These are phyloP conservation scores for Acanthamoeba triangularis DNA, from an alignment of 208 protist genomes.

Conservation along the genomic window DNA sequence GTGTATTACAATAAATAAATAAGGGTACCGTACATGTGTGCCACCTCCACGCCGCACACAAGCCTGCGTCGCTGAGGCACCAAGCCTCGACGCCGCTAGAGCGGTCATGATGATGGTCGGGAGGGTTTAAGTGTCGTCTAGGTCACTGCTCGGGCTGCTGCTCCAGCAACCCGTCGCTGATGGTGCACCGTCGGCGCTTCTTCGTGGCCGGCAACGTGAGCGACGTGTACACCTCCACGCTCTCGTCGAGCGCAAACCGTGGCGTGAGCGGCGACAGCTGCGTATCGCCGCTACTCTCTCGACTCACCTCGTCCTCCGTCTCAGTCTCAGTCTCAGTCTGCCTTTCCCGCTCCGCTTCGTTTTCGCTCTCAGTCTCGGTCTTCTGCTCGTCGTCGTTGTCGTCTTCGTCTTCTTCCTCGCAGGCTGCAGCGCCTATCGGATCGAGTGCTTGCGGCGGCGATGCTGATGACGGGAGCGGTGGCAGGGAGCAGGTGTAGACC, in stretches of 20 bases:
- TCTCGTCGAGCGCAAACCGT: not conserved
- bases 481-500: conserved; percentile 6
- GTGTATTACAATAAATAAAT: too few species aligned
- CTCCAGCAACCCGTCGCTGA: not conserved
- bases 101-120: not conserved
- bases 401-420: too few species aligned
- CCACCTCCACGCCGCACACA: not conserved
- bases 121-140: not conserved
- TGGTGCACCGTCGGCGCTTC: not conserved
- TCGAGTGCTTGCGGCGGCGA: not conserved
- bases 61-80: not conserved
- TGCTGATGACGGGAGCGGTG: not conserved
- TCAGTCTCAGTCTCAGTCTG: not conserved
- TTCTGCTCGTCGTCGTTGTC: too few species aligned
- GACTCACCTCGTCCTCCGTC: not conserved
- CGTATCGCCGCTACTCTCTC: too few species aligned
- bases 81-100: not conserved
- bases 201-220: not conserved
- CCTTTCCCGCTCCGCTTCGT: not conserved
- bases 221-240: conserved; percentile 28
- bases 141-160: not conserved
- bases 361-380: not conserved
- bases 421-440: not conserved
- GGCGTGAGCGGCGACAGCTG: not conserved
- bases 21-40: too few species aligned